Conservation (phyloP, 2,329 filamentous ascomycete species). For the Davidsoniella neocaledoniae region DNA sequence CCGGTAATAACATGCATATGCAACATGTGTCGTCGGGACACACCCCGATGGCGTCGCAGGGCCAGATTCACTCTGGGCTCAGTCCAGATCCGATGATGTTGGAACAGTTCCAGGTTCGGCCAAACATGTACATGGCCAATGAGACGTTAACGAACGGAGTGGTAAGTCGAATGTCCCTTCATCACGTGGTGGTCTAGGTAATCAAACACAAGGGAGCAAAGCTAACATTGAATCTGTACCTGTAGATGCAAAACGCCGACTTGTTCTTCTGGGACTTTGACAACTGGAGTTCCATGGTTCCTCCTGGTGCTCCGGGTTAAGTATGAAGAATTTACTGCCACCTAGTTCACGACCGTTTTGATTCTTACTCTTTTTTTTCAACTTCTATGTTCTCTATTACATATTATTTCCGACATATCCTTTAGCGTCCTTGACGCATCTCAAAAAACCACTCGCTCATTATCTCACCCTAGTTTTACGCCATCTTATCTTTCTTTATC, state of each 20-base stretch:
- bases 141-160: conserved; percentile 3
- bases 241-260: conserved; percentile 5
- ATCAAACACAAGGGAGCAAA: neutral
- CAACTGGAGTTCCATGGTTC: conserved; percentile 12
- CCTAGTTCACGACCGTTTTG: neutral
- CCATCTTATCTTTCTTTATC: neutral
- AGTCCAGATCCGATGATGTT: conserved; percentile 8
- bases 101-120: conserved; percentile 9
- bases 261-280: conserved; percentile 10
- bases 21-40: neutral
- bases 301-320: conserved; percentile 10
- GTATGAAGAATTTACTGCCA: neutral
- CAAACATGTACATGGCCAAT: conserved; percentile 7
- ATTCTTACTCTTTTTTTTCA: neutral
- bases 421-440: too few species aligned
- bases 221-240: neutral
- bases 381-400: too few species aligned
- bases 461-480: too few species aligned
- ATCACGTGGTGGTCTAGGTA: too few species aligned
- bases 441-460: too few species aligned
- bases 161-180: neutral
- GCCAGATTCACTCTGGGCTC: conserved; percentile 2
- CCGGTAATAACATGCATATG: neutral
- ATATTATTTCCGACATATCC: neutral
- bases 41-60: neutral